Percentiles rank a stretch among this genome's conserved stretches.
Evolutionary conservation across 2,329 filamentous ascomycete genomes (phyloP).

Genomic region (Trichophyton schoenleinii): DNA sequence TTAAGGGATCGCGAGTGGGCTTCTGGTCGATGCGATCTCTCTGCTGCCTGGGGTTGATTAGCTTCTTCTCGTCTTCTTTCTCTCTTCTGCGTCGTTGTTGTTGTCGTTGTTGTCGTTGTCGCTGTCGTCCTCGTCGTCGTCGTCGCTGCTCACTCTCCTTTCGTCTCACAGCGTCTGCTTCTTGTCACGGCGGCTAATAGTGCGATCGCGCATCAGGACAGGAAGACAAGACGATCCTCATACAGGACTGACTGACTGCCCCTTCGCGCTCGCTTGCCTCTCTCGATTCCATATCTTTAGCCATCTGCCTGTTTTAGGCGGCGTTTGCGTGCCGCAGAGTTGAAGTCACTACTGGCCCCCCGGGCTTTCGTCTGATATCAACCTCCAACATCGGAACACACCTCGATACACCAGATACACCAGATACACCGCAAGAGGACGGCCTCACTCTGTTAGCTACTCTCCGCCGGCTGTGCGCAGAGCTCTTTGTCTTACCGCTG

Average conservation of each 20-base stretch:
- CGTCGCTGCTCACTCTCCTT: not conserved
- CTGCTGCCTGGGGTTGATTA: not conserved
- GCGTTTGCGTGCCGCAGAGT: no score
- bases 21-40: not conserved
- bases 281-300: not conserved
- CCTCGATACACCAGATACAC: not conserved
- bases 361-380: not conserved
- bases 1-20: conserved; percentile 1
- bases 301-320: no score
- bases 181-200: conserved; percentile 1
- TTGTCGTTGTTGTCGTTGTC: no score
- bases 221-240: not conserved
- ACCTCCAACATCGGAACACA: not conserved
- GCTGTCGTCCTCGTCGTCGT: no score
- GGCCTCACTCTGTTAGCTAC: not conserved
- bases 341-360: not conserved
- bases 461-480: not conserved
- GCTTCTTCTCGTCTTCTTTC: not conserved
- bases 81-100: not conserved
- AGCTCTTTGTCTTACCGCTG: not conserved
- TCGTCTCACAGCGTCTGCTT: not conserved
- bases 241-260: not conserved
- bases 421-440: not conserved
- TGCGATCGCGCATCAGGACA: not conserved
- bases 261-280: not conserved